Evolutionary conservation across 1,284 basidiomycete genomes (phyloP).

Genomic region (Apiotrichum gamsii): DNA sequence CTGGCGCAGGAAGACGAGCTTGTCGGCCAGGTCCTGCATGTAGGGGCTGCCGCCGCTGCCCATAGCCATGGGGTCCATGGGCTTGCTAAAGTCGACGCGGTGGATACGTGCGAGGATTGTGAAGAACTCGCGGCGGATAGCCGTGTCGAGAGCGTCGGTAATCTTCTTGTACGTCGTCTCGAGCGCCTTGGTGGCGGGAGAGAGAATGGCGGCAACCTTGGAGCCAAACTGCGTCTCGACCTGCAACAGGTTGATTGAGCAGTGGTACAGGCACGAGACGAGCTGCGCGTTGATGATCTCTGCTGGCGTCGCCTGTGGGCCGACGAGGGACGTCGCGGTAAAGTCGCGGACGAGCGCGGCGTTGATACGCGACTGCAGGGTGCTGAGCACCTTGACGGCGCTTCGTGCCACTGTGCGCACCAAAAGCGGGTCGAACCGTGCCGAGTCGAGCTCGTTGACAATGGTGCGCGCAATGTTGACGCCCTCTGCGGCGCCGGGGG

Average conservation of each 20-base stretch:
- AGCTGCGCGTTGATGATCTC: conserved; percentile 70
- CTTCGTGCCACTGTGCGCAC: conserved; percentile 70
- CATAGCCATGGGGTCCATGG: conserved; percentile 57
- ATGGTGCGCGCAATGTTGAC: conserved; percentile 66
- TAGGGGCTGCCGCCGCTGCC: conserved; percentile 67
- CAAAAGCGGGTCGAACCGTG: conserved; percentile 84
- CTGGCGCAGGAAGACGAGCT: conserved; percentile 67
- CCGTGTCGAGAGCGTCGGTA: conserved; percentile 62
- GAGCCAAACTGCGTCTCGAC: conserved; percentile 66
- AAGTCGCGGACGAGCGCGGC: conserved; percentile 67
- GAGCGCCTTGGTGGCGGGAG: conserved; percentile 59
- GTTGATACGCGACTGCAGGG: conserved; percentile 59
- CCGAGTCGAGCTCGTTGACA: conserved; percentile 85
- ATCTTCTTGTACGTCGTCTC: conserved; percentile 58
- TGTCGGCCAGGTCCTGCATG: conserved; percentile 83
- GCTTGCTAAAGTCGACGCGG: conserved; percentile 68
- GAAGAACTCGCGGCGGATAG: conserved; percentile 70
- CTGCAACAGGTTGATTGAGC: conserved; percentile 62
- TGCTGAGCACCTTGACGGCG: conserved; percentile 60
- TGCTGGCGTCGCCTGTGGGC: conserved; percentile 68
- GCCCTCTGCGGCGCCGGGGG: conserved; percentile 70
- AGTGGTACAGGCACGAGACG: conserved; percentile 70
- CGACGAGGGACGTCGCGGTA: conserved; percentile 65
- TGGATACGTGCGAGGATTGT: conserved; percentile 74
- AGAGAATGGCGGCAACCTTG: conserved; percentile 57